Conservation (phyloP, 2,329 filamentous ascomycete genomes). For the Diaporthe sp. region DNA sequence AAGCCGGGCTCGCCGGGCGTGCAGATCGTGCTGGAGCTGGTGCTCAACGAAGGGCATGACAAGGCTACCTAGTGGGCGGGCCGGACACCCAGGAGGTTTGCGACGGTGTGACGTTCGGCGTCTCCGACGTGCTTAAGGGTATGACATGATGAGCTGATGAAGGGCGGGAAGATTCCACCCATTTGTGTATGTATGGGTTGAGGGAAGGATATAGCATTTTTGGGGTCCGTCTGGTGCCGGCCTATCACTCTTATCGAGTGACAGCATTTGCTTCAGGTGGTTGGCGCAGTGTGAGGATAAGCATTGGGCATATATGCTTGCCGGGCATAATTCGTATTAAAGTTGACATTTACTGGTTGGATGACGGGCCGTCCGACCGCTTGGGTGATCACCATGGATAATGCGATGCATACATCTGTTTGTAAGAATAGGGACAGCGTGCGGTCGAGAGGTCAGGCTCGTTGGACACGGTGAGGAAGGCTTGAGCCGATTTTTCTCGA, state of each 20-base stretch:
- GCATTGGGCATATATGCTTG: not conserved
- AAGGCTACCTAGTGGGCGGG: constrained; percentile 42
- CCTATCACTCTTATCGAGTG: constrained; percentile 1
- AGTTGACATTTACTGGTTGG: constrained; percentile 12
- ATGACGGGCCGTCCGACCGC: not conserved
- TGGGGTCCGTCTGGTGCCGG: constrained; percentile 3
- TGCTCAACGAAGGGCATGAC: constrained; percentile 89
- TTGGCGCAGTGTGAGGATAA: constrained; percentile 14
- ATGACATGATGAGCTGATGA: constrained; percentile 15
- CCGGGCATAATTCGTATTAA: constrained; percentile 20
- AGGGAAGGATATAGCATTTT: not conserved
- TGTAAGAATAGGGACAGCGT: too few relatives aligned
- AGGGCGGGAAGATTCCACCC: not conserved
- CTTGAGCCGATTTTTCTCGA: not conserved
- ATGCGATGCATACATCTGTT: not conserved
- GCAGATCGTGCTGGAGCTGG: constrained; percentile 91
- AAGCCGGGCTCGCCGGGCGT: constrained; percentile 64
- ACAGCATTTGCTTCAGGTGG: constrained; percentile 15
- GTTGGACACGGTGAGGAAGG: not conserved
- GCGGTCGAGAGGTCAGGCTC: not conserved
- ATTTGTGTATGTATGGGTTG: not conserved
- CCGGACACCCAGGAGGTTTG: constrained; percentile 8
- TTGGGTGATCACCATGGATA: not conserved
- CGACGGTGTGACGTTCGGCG: not conserved
- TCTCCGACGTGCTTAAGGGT: not conserved